Percentiles rank a stretch among this genome's conserved stretches.
phyloP scores from a whole-genome alignment of 2,329 filamentous ascomycete genomes.

The Cercospora brassicicola region DNA sequence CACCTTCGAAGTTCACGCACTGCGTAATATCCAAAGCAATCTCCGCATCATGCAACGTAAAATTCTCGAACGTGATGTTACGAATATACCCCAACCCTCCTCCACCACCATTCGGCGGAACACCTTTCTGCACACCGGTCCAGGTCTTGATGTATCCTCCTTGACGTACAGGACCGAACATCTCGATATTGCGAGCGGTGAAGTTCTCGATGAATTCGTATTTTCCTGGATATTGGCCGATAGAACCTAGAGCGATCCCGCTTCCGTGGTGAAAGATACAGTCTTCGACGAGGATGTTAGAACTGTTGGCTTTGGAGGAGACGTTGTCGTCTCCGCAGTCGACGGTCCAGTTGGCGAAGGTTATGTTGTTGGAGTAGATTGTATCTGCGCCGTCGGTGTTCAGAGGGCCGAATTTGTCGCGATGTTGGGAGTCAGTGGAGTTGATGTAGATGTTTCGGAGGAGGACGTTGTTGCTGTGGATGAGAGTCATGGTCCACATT shows the following conservation, averaged over 20 bases:
- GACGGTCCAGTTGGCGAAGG: slow-evolving; percentile 53
- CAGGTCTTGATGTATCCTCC: slow-evolving; percentile 55
- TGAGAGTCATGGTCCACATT: slow-evolving; percentile 60
- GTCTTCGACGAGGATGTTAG: slow-evolving; percentile 55
- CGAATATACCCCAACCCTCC: slow-evolving; percentile 52
- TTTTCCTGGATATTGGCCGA: slow-evolving; percentile 55
- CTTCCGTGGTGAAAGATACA: slow-evolving; percentile 52
- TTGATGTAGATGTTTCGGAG: slow-evolving; percentile 57
- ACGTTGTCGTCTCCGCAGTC: slow-evolving; percentile 58
- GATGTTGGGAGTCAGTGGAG: slow-evolving; percentile 43
- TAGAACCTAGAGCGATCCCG: slow-evolving; percentile 60
- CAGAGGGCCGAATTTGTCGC: slow-evolving; percentile 29
- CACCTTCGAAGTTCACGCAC: slow-evolving; percentile 33
- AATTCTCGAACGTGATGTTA: slow-evolving; percentile 43
- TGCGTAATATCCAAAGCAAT: slow-evolving; percentile 34
- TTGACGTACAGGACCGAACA: slow-evolving; percentile 25
- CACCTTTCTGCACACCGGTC: slow-evolving; percentile 48
- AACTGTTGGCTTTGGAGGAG: slow-evolving; percentile 57
- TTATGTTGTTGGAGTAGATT: slow-evolving; percentile 55
- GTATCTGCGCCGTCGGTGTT: slow-evolving; percentile 57
- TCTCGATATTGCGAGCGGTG: slow-evolving; percentile 50
- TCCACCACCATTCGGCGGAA: slow-evolving; percentile 53
- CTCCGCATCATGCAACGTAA: slow-evolving; percentile 25
- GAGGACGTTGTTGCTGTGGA: slow-evolving; percentile 49
- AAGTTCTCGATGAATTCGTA: slow-evolving; percentile 56